Base-by-base conservation (phyloP, 805 yeast genomes). In the Nakazawaea ishiwadae region DNA sequence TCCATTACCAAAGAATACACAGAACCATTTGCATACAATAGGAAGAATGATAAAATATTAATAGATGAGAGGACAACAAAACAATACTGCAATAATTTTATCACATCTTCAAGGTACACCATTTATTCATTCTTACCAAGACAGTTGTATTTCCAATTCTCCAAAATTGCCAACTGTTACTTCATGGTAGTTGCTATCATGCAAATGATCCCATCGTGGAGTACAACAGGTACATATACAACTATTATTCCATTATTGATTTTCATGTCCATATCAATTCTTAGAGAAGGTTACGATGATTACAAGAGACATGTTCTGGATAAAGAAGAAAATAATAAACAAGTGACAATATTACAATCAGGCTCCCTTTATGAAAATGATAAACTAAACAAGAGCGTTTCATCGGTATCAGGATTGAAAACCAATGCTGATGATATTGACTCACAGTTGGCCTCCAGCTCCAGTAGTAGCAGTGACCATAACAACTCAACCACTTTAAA, bases 131-230 rank as follows among this genome's bases (percentile, higher is more conserved):
- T 93, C 52, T 50, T 93, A 2, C 99, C 99, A 1, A 77, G 90
- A 47, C 97, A 93, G 55, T 59, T 93, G 29, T 71, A 78, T 48
- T 96, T 93, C 3, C 99, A 93, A 60, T 91, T 93, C 55, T 87
- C 96, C 18, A 91, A 88, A 56, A 54, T 93, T 34, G 99, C 99
- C 21, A 93, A 93, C 57, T 70, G 90, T 47, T 91, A 93, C 60
- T 93, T 93, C 62, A 65, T 93, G 74, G 70, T 80, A 3, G 93
- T 93, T 14, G 90, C 98, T 2, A 84, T 93, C 47, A 68, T 93
- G 68, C 99, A 93, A 58, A 81, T 91, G 90, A 82, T 93, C 36
- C 98, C 99, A 0, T 78, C 89, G 2, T 93, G 96, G 97, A 87
- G 96, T 1, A 88, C 99, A 5, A 93, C 99, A 0, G 99, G 98